Evolutionary conservation across 2,329 filamentous ascomycete genomes (phyloP), one percentile per base, ranked within the genome.

Genomic region (Leptographium flavum): DNA sequence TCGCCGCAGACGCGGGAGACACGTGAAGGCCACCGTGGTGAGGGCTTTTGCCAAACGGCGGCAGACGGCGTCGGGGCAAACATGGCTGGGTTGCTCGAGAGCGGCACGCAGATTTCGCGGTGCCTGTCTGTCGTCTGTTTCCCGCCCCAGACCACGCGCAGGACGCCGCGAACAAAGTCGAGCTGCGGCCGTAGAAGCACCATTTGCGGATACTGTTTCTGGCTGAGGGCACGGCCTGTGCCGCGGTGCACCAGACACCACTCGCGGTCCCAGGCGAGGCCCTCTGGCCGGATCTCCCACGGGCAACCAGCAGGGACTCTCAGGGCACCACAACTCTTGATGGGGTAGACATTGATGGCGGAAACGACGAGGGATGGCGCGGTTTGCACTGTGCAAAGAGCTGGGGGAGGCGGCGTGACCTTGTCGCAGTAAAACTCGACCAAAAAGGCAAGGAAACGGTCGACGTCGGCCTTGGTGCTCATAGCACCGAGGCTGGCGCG

Each of bases 201-300:
- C 90, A 98, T 96, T 30, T 71, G 76, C 3, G 88, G 85, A 57
- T 92, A 81, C 51, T 80, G 73, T 63, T 96, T 98, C 62, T 96
- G 90, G 57, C 77, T 94, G 45, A 98, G 67, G 6, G 83, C 87
- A 54, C 81, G 79, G 0, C 86, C 83, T 1, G 88, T 93, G 37
- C 86, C 87, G 56, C 80, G 75, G 58, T 95, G 88, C 14, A 98
- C 71, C 19, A 98, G 67, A 62, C 90, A 96, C 90, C 92, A 98
- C 65, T 96, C 90, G 49, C 92, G 74, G 60, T 98, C 92, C 87
- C 90, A 96, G 9, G 80, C 83, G 3, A 98, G 68, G 0, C 92
- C 92, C 63, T 95, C 87, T 8, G 74, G 69, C 45, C 74, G 76
- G 19, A 96, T 71, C 54, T 84, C 78, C 92, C 92, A 98, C 14